Conservation (phyloP, 2,329 filamentous ascomycete genomes). For the Neodidymelliopsis sp. region DNA sequence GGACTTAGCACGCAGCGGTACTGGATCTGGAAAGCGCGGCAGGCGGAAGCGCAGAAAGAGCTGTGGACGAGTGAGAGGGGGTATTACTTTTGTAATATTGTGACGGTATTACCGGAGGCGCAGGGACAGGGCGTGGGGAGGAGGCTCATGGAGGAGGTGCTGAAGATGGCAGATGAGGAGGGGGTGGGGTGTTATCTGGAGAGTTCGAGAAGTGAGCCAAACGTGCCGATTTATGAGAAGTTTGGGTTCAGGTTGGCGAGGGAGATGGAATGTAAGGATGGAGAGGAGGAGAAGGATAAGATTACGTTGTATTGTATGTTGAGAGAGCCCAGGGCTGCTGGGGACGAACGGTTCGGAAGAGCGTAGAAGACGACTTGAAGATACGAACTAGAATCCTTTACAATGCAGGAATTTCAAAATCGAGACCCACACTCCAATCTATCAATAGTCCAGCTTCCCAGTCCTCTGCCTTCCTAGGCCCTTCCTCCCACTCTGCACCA, state of each 20-base stretch:
- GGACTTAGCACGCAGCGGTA: slow-evolving; percentile 73
- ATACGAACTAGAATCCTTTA: too few relatives aligned
- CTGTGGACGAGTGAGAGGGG: slow-evolving; percentile 72
- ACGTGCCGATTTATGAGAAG: slow-evolving; percentile 72
- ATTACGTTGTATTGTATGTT: slow-evolving; percentile 58
- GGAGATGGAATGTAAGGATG: slow-evolving; percentile 72
- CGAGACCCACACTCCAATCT: slow-evolving; percentile 4
- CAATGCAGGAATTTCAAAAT: too few relatives aligned
- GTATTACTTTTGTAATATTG: slow-evolving; percentile 80
- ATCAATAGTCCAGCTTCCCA: slow-evolving; percentile 27
- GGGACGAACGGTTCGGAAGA: slow-evolving; percentile 8
- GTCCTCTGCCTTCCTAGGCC: slow-evolving; percentile 25
- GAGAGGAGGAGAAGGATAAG: slow-evolving; percentile 56
- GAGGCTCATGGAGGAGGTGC: slow-evolving; percentile 69
- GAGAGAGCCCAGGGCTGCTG: slow-evolving; percentile 34
- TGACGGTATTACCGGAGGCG: slow-evolving; percentile 70
- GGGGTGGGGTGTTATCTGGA: slow-evolving; percentile 73
- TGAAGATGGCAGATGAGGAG: slow-evolving; percentile 68
- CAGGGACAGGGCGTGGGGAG: slow-evolving; percentile 73
- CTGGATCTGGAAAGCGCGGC: slow-evolving; percentile 74
- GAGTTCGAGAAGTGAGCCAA: slow-evolving; percentile 71
- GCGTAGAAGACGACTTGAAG: slow-evolving; percentile 4
- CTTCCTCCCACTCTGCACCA: slow-evolving; percentile 38
- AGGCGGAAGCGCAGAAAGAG: slow-evolving; percentile 66
- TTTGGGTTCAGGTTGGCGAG: slow-evolving; percentile 72